Conservation (phyloP, 2,329 filamentous ascomycete species). For the Balansia obtecta region DNA sequence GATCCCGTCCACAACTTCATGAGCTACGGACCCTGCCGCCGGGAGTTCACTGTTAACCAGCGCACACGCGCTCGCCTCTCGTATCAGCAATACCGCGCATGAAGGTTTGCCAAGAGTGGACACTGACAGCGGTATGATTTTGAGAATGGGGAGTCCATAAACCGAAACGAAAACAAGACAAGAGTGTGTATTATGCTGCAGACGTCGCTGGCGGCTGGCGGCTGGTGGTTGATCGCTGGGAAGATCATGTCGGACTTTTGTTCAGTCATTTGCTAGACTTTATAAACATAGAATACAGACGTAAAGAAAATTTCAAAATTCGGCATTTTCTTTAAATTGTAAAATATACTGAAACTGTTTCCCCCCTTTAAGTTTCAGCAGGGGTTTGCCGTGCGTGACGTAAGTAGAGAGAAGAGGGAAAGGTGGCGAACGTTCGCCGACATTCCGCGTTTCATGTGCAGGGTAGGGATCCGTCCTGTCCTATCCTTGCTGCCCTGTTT, state of each 20-base stretch:
- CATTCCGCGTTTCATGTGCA: background rate
- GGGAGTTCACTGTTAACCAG: conserved; percentile 1
- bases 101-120: too few species aligned
- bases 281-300: too few species aligned
- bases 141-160: background rate
- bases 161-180: background rate
- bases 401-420: background rate
- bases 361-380: too few species aligned
- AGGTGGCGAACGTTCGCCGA: too few species aligned
- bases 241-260: too few species aligned
- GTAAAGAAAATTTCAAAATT: too few species aligned
- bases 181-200: background rate
- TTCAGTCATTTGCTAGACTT: too few species aligned
- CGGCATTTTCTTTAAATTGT: too few species aligned
- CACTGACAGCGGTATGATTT: background rate
- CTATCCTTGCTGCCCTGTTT: background rate
- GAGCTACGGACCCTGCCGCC: conserved; percentile 9
- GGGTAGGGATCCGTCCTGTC: background rate
- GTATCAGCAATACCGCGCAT: background rate
- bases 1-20: conserved; percentile 19
- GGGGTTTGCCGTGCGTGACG: too few species aligned
- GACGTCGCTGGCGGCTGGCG: too few species aligned
- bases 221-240: too few species aligned
- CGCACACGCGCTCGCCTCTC: background rate
- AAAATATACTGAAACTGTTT: too few species aligned